A percentile compares a stretch with the other conserved stretches of the same genome.
These are phyloP conservation scores for Pelargonium citronellum DNA, from an alignment of 441 rosid species.

Conservation along the genomic window DNA sequence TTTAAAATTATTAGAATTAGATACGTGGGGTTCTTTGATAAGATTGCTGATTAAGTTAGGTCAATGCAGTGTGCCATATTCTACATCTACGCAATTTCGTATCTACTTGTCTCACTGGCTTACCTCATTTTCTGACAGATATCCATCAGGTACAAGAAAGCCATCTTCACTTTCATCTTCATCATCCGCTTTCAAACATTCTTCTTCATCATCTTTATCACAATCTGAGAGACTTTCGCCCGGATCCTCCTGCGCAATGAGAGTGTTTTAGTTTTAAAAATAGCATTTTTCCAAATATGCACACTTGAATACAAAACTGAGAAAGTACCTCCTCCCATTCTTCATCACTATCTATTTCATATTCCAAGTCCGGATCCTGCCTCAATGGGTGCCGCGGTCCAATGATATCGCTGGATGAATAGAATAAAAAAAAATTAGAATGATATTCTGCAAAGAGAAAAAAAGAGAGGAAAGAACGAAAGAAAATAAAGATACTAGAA, in stretches of 20 bases:
- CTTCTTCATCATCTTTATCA: conserved; percentile 75
- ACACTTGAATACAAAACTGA: conserved; percentile 5
- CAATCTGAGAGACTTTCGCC: conserved; percentile 97
- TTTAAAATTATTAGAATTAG: no score
- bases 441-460: background rate
- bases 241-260: conserved; percentile 69
- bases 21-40: no score
- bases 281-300: conserved; percentile 8
- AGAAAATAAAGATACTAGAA: no score
- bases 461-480: no score
- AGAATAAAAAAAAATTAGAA: conserved; percentile 4
- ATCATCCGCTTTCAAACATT: conserved; percentile 54
- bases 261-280: conserved; percentile 18
- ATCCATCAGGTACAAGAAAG: conserved; percentile 94
- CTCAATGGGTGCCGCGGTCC: conserved; percentile 60
- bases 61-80: no score
- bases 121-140: conserved; percentile 94
- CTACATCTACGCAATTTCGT: background rate
- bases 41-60: no score
- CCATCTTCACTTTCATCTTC: conserved; percentile 88
- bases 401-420: conserved; percentile 43
- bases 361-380: conserved; percentile 78
- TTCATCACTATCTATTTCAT: conserved; percentile 80
- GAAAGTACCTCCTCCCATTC: conserved; percentile 87
- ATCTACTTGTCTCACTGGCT: conserved; percentile 9